Percentiles rank a stretch among this genome's conserved stretches.
phyloP scores from a whole-genome alignment of 2,329 filamentous ascomycete species.

The Epichloe sp. region DNA sequence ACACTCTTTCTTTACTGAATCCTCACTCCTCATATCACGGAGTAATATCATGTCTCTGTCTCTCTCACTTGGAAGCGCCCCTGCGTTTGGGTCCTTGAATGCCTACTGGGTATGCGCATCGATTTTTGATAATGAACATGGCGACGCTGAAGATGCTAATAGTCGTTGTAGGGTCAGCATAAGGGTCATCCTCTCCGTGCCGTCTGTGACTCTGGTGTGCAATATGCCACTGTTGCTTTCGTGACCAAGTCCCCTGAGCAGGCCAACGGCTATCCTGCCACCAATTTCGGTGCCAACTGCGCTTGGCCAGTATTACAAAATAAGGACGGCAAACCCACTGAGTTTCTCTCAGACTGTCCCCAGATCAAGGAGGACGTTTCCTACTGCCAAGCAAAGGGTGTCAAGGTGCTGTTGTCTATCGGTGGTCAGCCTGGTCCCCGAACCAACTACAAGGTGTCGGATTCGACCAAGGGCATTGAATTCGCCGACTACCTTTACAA shows the following conservation, averaged over 20 bases:
- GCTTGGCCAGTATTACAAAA: no score
- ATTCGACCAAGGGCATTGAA: conserved; percentile 16
- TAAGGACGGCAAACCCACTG: conserved; percentile 12
- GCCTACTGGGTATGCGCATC: not conserved
- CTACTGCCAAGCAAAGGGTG: conserved; percentile 26
- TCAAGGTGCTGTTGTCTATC: conserved; percentile 30
- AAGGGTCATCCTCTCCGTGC: conserved; percentile 17
- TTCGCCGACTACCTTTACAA: conserved; percentile 27
- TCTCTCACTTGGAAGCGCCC: not conserved
- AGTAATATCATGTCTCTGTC: conserved; percentile 13
- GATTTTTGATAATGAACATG: not conserved
- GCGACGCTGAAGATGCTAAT: not conserved
- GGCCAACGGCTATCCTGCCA: conserved; percentile 21
- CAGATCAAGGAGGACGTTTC: conserved; percentile 25
- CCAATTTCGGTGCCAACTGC: conserved; percentile 28
- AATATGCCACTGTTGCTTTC: conserved; percentile 26
- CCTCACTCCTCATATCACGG: not conserved
- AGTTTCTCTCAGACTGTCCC: conserved; percentile 23
- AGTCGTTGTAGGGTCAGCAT: conserved; percentile 21
- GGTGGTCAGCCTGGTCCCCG: conserved; percentile 19
- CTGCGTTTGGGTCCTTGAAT: conserved; percentile 4
- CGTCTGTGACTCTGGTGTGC: conserved; percentile 24
- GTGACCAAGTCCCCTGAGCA: conserved; percentile 26
- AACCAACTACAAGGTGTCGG: conserved; percentile 21
- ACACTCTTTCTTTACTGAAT: conserved; percentile 11